Evolutionary conservation across 371 early-diverging fungal species (phyloP).

Genomic region (Choanephora cucurbitarum): DNA sequence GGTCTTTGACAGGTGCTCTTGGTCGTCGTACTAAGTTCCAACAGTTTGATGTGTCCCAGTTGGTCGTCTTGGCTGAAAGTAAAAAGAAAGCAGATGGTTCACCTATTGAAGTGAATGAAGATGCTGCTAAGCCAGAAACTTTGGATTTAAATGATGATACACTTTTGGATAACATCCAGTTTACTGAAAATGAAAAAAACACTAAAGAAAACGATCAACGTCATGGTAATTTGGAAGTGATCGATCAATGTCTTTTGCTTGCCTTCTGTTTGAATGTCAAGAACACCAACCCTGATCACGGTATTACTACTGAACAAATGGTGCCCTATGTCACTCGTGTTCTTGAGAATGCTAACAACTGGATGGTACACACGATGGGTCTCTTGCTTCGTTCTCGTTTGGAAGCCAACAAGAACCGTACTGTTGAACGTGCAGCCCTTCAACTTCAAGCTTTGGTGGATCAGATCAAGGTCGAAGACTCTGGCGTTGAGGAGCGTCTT

Average conservation of each 20-base stretch:
- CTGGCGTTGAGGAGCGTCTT: constrained; percentile 79
- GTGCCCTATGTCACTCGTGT: constrained; percentile 89
- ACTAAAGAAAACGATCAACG: constrained; percentile 41
- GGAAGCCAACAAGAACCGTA: constrained; percentile 84
- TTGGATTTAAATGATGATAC: constrained; percentile 90
- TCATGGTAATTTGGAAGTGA: constrained; percentile 61
- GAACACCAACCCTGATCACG: constrained; percentile 91
- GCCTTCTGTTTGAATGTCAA: constrained; percentile 91
- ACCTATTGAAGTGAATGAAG: too few species aligned
- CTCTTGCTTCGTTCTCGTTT: constrained; percentile 87
- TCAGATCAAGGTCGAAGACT: constrained; percentile 80
- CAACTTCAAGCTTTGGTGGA: constrained; percentile 95
- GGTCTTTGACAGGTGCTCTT: constrained; percentile 85
- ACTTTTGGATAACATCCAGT: constrained; percentile 78
- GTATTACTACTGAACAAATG: constrained; percentile 93
- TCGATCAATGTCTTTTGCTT: constrained; percentile 90
- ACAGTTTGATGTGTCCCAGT: constrained; percentile 79
- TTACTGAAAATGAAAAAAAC: constrained; percentile 52
- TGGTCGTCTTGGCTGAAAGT: constrained; percentile 89
- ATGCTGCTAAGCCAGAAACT: constrained; percentile 60
- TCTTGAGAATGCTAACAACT: constrained; percentile 91
- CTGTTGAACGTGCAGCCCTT: constrained; percentile 88
- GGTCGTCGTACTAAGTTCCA: constrained; percentile 96
- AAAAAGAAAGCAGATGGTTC: constrained; percentile 37
- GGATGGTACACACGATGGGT: constrained; percentile 96